Evolutionary conservation across 768 basidiomycete species (phyloP).

Genomic region (Lentinula detonsa): DNA sequence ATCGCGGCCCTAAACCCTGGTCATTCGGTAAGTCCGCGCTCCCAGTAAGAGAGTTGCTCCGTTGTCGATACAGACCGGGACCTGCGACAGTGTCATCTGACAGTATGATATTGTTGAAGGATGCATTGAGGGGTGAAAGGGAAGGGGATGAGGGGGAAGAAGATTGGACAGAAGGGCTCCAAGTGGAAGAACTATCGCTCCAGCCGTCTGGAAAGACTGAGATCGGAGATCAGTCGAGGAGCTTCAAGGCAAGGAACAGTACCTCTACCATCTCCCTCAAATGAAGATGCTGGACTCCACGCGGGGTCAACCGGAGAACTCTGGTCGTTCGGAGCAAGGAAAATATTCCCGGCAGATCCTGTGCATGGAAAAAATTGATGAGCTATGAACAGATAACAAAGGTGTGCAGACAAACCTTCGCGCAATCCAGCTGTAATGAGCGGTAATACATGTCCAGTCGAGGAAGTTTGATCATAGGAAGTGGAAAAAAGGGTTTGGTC

Average conservation of each 20-base stretch:
- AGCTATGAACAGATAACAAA: neutral
- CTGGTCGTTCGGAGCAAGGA: conserved; percentile 4
- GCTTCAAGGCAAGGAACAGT: neutral
- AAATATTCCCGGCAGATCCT: conserved; percentile 5
- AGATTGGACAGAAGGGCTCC: conserved; percentile 6
- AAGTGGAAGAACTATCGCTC: conserved; percentile 1
- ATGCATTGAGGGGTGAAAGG: conserved; percentile 1
- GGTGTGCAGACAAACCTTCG: neutral
- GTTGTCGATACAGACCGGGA: neutral
- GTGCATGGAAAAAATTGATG: neutral
- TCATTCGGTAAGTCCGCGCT: neutral
- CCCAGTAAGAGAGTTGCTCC: conserved; percentile 2
- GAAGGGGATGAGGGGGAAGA: conserved; percentile 5
- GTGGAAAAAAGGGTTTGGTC: neutral
- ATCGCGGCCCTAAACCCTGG: neutral
- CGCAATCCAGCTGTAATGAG: neutral
- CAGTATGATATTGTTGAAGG: neutral
- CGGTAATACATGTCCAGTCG: neutral
- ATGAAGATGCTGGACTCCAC: conserved; percentile 2
- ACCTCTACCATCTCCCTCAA: conserved; percentile 6
- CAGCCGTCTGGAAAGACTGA: conserved; percentile 2
- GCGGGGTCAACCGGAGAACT: neutral
- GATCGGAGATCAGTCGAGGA: neutral
- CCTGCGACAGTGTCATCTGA: neutral
- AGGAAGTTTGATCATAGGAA: neutral